These are phyloP conservation scores for Dinochytrium kinnereticum DNA, from an alignment of 371 early-diverging fungal genomes.

Conservation along the genomic window DNA sequence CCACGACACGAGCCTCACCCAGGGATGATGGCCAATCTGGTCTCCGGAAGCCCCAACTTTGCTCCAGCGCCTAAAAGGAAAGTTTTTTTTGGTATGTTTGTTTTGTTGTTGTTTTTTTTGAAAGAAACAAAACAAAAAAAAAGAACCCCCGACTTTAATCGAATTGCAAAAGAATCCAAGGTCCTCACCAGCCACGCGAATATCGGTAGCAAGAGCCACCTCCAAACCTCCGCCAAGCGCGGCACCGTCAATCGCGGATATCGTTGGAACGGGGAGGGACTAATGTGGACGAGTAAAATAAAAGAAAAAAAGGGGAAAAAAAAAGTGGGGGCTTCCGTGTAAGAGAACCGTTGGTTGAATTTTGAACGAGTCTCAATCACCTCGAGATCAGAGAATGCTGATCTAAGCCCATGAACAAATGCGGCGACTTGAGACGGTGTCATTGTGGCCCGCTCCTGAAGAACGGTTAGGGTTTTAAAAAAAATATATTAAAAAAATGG, in stretches of 20 bases:
- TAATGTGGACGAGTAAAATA: too few species aligned
- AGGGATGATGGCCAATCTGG: slow-evolving; percentile 95
- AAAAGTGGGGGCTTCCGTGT: too few species aligned
- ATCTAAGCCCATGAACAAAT: slow-evolving; percentile 80
- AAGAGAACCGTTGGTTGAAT: too few species aligned
- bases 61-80: slow-evolving; percentile 59
- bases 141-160: too few species aligned
- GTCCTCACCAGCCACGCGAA: slow-evolving; percentile 78
- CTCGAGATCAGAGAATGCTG: slow-evolving; percentile 84
- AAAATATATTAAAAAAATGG: neutral
- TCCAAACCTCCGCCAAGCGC: slow-evolving; percentile 96
- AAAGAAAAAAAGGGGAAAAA: too few species aligned
- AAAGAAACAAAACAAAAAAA: too few species aligned
- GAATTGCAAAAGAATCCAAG: slow-evolving; percentile 13
- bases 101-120: too few species aligned
- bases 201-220: slow-evolving; percentile 90
- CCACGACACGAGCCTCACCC: slow-evolving; percentile 75
- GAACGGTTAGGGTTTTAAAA: neutral
- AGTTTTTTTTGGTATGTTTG: too few species aligned
- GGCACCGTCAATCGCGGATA: slow-evolving; percentile 94
- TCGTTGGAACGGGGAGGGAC: slow-evolving; percentile 91
- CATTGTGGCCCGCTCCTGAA: slow-evolving; percentile 90
- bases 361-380: too few species aligned
- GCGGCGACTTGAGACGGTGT: slow-evolving; percentile 76
- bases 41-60: slow-evolving; percentile 91